Conservation (phyloP, 768 basidiomycete species). For the Trametes maxima region DNA sequence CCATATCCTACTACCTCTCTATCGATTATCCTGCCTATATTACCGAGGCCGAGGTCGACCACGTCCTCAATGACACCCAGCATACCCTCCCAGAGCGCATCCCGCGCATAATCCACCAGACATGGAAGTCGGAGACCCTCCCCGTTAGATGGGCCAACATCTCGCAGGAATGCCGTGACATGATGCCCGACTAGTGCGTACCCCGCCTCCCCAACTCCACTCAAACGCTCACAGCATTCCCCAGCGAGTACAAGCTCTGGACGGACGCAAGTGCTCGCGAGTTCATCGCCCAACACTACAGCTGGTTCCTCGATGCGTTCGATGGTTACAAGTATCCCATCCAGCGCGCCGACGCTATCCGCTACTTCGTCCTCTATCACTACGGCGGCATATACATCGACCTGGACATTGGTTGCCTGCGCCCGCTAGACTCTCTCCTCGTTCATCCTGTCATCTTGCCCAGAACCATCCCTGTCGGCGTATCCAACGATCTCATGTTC, state of each 20-base stretch:
- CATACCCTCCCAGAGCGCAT: constrained; percentile 64
- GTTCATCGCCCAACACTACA: constrained; percentile 86
- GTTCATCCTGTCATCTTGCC: constrained; percentile 88
- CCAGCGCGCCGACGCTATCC: constrained; percentile 95
- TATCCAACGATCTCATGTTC: constrained; percentile 98
- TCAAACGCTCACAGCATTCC: constrained; percentile 19
- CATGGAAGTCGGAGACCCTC: constrained; percentile 92
- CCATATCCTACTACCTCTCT: constrained; percentile 85
- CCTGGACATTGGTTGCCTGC: constrained; percentile 92
- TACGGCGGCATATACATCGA: constrained; percentile 97
- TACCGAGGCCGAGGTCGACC: constrained; percentile 72
- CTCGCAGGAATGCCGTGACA: constrained; percentile 82
- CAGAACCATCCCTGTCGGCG: constrained; percentile 94
- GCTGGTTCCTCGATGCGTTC: constrained; percentile 93
- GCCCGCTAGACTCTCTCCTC: constrained; percentile 84
- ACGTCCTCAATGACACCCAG: constrained; percentile 44
- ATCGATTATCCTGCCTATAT: constrained; percentile 82
- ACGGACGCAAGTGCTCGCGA: constrained; percentile 88
- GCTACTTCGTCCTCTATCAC: constrained; percentile 95
- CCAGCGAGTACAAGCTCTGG: constrained; percentile 96
- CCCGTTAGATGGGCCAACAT: constrained; percentile 80
- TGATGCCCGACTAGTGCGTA: constrained; percentile 96
- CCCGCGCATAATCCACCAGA: constrained; percentile 95
- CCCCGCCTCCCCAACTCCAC: constrained; percentile 10
- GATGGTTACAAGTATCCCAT: constrained; percentile 91